Conservation (phyloP, 2,329 filamentous ascomycete species). For the Paecilomyces niveus region DNA sequence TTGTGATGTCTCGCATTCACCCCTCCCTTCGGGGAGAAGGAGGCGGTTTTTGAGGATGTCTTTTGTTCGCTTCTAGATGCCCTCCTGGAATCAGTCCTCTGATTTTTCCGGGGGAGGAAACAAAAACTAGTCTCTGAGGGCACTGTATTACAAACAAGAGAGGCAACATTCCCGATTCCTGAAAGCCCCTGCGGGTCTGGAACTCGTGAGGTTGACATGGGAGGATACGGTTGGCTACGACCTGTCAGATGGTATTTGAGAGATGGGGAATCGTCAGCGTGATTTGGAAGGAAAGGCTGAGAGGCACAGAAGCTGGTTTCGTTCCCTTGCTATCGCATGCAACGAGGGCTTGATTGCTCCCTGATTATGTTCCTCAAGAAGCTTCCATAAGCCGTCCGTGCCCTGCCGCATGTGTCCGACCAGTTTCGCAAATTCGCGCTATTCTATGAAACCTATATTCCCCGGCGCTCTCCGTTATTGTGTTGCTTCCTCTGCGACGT, state of each 20-base stretch:
- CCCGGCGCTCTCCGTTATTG: background rate
- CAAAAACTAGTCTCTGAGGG: slow-evolving; percentile 93
- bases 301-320: background rate
- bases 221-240: slow-evolving; percentile 6
- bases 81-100: slow-evolving; percentile 46
- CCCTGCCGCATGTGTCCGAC: background rate
- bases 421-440: background rate
- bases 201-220: slow-evolving; percentile 18
- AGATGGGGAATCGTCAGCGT: slow-evolving; percentile 8
- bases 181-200: slow-evolving; percentile 13
- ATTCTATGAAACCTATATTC: background rate
- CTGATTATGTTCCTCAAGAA: background rate
- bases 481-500: background rate
- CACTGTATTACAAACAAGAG: slow-evolving; percentile 74
- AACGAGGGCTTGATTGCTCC: slow-evolving; percentile 3
- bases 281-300: slow-evolving; percentile 1
- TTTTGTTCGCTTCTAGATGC: slow-evolving; percentile 77
- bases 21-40: slow-evolving; percentile 35
- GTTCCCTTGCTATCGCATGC: background rate
- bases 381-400: background rate
- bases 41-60: slow-evolving; percentile 91
- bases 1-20: slow-evolving; percentile 18
- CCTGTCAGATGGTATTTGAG: slow-evolving; percentile 3
- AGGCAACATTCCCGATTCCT: slow-evolving; percentile 37
- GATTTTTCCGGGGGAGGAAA: slow-evolving; percentile 60